Base-by-base conservation (phyloP, 495 filamentous ascomycete genomes). In the Penicillium egyptiacum region DNA sequence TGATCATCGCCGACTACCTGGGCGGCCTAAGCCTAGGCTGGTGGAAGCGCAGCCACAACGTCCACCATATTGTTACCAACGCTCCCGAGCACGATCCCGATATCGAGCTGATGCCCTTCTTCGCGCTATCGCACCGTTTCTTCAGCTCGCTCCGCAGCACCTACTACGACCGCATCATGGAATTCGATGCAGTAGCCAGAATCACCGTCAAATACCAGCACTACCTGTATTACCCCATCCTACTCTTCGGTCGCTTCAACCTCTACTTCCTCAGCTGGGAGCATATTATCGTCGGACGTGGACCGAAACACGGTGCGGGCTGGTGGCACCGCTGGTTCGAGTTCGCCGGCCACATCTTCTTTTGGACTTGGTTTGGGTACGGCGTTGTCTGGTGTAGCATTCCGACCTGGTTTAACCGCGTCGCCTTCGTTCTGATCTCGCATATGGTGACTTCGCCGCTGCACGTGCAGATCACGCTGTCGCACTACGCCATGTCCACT, bases 41-140 rank as follows among this genome's bases (percentile, higher is more conserved):
- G 91, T 96, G 91, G 91, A 96, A 96, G 71, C 80, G 80, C 55
- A 95, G 84, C 66, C 91, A 96, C 72, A 96, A 96, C 72, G 92
- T 96, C 31, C 91, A 96, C 70, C 91, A 96, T 66, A 89, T 96
- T 64, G 87, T 96, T 17, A 96, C 91, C 7, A 96, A 96, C 72
- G 85, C 87, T 46, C 88, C 92, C 39, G 91, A 96, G 68, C 92
- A 96, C 70, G 91, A 96, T 66, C 91, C 91, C 3, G 91, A 96
- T 68, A 96, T 95, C 59, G 84, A 96, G 70, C 89, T 93, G 57
- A 83, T 96, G 78, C 91, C 91, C 3, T 90, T 96, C 74, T 87
- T 96, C 67, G 92, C 91, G 60, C 76, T 95, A 43, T 90, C 85
- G 8, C 91, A 92, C 66, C 81, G 88, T 33, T 88, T 96, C 58